These are phyloP conservation scores for Corinectria fuckeliana DNA, from an alignment of 2,329 filamentous ascomycete genomes.

Conservation along the genomic window DNA sequence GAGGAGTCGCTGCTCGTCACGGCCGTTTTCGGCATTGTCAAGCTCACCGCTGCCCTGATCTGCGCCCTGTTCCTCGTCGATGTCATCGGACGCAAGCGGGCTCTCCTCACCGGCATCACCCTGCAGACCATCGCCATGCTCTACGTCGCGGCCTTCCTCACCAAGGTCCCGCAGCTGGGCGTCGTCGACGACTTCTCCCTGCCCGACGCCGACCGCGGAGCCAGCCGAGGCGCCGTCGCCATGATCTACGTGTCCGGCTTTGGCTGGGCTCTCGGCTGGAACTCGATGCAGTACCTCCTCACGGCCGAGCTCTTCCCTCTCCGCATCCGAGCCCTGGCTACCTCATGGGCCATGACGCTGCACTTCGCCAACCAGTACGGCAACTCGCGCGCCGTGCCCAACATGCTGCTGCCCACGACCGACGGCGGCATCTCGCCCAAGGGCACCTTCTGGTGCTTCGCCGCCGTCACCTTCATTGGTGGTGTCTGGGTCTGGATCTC, in stretches of 20 bases:
- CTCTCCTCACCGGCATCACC: constrained; percentile 65
- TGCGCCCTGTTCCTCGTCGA: constrained; percentile 83
- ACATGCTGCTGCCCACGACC: constrained; percentile 66
- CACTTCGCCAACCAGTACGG: constrained; percentile 84
- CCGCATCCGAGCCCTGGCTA: constrained; percentile 73
- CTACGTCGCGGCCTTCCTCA: constrained; percentile 68
- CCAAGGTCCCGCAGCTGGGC: constrained; percentile 65
- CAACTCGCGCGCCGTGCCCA: constrained; percentile 75
- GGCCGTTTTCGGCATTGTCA: constrained; percentile 77
- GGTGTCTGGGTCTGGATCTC: constrained; percentile 75
- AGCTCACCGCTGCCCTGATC: constrained; percentile 68
- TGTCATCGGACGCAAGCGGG: constrained; percentile 76
- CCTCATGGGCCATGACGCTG: constrained; percentile 76
- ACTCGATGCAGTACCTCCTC: constrained; percentile 79
- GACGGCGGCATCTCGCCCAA: constrained; percentile 60
- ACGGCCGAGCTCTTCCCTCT: constrained; percentile 81
- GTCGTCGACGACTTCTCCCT: constrained; percentile 56
- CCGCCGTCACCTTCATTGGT: constrained; percentile 70
- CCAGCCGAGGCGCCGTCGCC: constrained; percentile 71
- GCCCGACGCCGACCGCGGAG: constrained; percentile 54
- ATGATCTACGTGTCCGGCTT: constrained; percentile 76
- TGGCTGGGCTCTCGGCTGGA: constrained; percentile 77
- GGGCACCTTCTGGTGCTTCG: constrained; percentile 82
- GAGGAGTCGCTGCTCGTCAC: constrained; percentile 76
- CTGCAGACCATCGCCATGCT: constrained; percentile 67